phyloP scores from a whole-genome alignment of 176 grass and related monocot genomes.

The Aegilops bicornis region DNA sequence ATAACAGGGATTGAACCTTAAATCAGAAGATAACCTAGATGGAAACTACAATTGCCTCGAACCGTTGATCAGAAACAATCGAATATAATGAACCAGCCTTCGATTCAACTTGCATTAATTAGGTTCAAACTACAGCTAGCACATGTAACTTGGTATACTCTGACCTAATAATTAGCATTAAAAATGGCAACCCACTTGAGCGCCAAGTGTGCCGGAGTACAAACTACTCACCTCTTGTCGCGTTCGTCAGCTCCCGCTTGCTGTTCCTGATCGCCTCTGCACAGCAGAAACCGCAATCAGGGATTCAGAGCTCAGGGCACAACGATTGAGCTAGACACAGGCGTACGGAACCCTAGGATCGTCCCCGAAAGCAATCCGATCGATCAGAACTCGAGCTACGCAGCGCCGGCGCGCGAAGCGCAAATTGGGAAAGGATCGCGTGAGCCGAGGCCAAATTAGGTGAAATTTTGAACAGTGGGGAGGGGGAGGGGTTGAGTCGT shows the following conservation, averaged over 20 bases:
- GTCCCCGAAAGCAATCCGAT: neutral
- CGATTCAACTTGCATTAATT: slow-evolving; percentile 2
- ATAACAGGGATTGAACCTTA: neutral
- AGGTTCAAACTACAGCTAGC: slow-evolving; percentile 1
- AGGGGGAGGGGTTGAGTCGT: neutral
- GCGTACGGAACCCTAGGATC: neutral
- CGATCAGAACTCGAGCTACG: neutral
- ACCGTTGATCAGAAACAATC: neutral
- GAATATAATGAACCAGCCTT: neutral
- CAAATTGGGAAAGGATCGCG: neutral
- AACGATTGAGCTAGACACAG: neutral
- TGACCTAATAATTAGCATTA: neutral
- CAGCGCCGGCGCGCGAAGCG: neutral
- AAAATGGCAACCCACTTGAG: neutral
- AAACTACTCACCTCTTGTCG: slow-evolving; percentile 64
- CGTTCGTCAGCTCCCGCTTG: slow-evolving; percentile 87
- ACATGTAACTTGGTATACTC: neutral
- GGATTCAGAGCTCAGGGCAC: slow-evolving; percentile 17
- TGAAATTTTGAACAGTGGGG: neutral
- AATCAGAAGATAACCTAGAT: neutral
- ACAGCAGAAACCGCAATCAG: slow-evolving; percentile 39
- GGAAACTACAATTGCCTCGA: neutral
- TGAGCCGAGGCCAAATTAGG: slow-evolving; percentile 12
- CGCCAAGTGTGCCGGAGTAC: neutral
- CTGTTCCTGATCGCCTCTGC: slow-evolving; percentile 84